These are phyloP conservation scores for Glycine soja DNA, from an alignment of 306 rosid species.

Conservation along the genomic window DNA sequence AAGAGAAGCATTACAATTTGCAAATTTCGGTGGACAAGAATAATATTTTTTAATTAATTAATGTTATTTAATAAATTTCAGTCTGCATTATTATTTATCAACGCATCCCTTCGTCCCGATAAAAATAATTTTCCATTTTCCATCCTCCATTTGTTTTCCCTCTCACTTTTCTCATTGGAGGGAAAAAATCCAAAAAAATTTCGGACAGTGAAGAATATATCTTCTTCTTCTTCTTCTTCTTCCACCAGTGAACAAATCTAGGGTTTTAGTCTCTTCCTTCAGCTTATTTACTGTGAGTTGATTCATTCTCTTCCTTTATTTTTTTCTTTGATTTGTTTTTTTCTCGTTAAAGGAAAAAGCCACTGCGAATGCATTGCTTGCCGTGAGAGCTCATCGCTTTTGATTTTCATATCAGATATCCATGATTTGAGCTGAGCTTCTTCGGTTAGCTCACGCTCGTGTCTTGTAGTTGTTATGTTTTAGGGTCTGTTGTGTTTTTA, in stretches of 20 bases:
- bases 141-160: conserved; percentile 74
- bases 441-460: conserved; percentile 29
- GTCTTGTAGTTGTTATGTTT: conserved; percentile 30
- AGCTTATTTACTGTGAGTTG: conserved; percentile 38
- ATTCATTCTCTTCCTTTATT: background rate
- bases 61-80: background rate
- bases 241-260: conserved; percentile 48
- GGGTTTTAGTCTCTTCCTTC: conserved; percentile 55
- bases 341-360: conserved; percentile 7
- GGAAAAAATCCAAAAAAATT: conserved; percentile 60
- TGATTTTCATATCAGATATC: conserved; percentile 47
- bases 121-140: conserved; percentile 51
- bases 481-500: conserved; percentile 32
- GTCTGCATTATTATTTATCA: conserved; percentile 37
- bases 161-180: conserved; percentile 85
- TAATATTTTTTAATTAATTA: conserved; percentile 2
- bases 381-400: conserved; percentile 14
- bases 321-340: background rate
- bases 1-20: background rate
- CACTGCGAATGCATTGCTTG: background rate
- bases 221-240: conserved; percentile 50
- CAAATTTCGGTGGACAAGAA: conserved; percentile 44
- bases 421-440: conserved; percentile 16
- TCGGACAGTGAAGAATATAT: conserved; percentile 24
- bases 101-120: conserved; percentile 52